Conservation (phyloP, 148 eudicot genomes). For the Silene latifolia region DNA sequence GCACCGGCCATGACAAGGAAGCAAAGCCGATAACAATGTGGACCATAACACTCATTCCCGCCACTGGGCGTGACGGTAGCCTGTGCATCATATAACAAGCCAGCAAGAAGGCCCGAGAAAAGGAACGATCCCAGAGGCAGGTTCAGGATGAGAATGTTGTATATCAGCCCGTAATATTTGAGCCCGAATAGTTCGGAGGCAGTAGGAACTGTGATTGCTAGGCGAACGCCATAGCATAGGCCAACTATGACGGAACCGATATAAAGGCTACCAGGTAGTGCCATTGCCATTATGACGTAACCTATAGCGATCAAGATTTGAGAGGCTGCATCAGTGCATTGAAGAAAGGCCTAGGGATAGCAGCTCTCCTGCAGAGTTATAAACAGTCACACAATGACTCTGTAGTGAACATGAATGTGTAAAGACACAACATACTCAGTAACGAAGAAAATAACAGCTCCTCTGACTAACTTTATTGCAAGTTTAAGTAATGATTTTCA, state of each 20-base stretch:
- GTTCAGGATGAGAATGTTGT: slow-evolving; percentile 78
- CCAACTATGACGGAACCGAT: slow-evolving; percentile 79
- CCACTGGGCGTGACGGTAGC: slow-evolving; percentile 72
- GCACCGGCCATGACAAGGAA: slow-evolving; percentile 66
- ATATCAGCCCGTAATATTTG: slow-evolving; percentile 85
- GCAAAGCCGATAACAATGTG: slow-evolving; percentile 73
- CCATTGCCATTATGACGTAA: slow-evolving; percentile 67
- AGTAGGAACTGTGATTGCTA: slow-evolving; percentile 82
- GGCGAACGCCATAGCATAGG: slow-evolving; percentile 80
- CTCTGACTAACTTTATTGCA: too few species aligned
- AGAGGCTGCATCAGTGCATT: slow-evolving; percentile 89
- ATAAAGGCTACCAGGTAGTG: slow-evolving; percentile 75
- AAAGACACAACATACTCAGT: not conserved
- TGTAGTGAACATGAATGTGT: not conserved
- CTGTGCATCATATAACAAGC: slow-evolving; percentile 66
- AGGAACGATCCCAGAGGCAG: slow-evolving; percentile 94
- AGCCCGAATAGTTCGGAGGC: slow-evolving; percentile 95
- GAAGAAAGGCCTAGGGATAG: slow-evolving; percentile 84
- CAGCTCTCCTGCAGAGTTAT: slow-evolving; percentile 53
- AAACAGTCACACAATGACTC: not conserved
- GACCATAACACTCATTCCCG: slow-evolving; percentile 71
- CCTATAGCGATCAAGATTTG: slow-evolving; percentile 75
- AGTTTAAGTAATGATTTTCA: not conserved
- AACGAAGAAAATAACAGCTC: not conserved
- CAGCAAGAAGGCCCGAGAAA: slow-evolving; percentile 92